phyloP scores from a whole-genome alignment of 202 grass and related monocot species.

The Carex sylvatica region DNA sequence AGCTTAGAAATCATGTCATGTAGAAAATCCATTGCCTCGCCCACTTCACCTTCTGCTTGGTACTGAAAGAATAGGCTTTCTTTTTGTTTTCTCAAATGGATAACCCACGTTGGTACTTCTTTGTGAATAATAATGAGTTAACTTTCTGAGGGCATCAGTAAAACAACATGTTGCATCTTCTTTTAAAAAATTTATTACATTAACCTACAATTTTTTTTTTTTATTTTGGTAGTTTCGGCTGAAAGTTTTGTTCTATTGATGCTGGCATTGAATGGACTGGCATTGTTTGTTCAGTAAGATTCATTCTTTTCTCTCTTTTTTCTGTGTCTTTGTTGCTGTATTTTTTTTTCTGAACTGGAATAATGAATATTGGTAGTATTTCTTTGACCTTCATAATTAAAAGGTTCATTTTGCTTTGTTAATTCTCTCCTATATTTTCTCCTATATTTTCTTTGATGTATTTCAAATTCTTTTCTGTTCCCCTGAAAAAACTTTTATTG shows the following conservation, averaged over 20 bases:
- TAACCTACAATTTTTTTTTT: not conserved
- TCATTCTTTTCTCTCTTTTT: not conserved
- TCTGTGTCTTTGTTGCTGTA: not conserved
- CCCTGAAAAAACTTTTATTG: not conserved
- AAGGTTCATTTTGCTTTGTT: not conserved
- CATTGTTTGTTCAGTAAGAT: not conserved
- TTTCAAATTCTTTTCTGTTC: not conserved
- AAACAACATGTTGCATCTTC: not conserved
- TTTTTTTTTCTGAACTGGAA: not conserved
- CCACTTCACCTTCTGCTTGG: not conserved
- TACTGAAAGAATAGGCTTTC: not conserved
- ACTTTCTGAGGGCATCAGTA: not conserved
- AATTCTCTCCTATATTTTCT: conserved; percentile 3
- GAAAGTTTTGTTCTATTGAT: not conserved
- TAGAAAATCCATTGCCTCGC: not conserved
- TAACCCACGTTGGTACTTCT: not conserved
- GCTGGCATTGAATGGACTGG: not conserved
- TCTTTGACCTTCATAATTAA: not conserved
- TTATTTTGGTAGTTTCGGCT: not conserved
- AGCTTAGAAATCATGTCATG: not conserved
- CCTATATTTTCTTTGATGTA: not conserved
- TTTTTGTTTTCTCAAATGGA: not conserved
- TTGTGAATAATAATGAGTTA: not conserved
- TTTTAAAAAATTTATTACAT: not conserved
- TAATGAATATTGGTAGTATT: not conserved